These are phyloP conservation scores for Heterobasidion occidentale DNA, from an alignment of 1,284 basidiomycete genomes.

Conservation along the genomic window DNA sequence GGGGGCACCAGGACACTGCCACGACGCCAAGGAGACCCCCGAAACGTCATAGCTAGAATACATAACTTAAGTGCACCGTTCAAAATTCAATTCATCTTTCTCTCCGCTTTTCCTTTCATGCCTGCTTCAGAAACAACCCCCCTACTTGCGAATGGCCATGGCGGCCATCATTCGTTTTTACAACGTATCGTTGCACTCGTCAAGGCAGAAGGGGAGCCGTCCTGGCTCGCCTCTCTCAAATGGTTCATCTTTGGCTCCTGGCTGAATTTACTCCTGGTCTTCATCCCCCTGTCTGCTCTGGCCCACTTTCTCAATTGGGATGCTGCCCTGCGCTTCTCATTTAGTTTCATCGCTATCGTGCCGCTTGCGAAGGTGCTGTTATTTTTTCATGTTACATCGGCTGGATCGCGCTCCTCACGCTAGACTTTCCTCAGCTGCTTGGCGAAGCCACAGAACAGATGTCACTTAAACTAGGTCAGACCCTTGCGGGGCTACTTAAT, in stretches of 20 bases:
- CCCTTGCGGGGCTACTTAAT: constrained; percentile 80
- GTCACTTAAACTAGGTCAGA: constrained; percentile 72
- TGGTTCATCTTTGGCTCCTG: constrained; percentile 69
- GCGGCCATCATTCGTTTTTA: constrained; percentile 20
- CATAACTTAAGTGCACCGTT: neutral
- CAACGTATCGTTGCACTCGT: constrained; percentile 34
- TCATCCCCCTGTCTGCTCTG: constrained; percentile 63
- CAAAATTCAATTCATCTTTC: neutral
- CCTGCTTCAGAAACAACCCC: constrained; percentile 6
- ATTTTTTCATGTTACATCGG: neutral
- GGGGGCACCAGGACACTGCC: neutral
- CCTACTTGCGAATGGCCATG: constrained; percentile 2
- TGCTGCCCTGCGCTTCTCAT: constrained; percentile 74
- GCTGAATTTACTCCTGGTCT: constrained; percentile 73
- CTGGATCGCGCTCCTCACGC: neutral
- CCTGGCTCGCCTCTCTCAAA: constrained; percentile 52
- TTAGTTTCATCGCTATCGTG: constrained; percentile 83
- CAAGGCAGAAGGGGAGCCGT: constrained; percentile 53
- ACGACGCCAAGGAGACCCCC: neutral
- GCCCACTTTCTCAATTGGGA: constrained; percentile 67
- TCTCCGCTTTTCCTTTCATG: constrained; percentile 1
- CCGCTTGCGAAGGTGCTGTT: constrained; percentile 70
- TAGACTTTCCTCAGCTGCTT: constrained; percentile 36
- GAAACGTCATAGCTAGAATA: neutral
- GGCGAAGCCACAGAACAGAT: constrained; percentile 87